Base-by-base conservation (phyloP, 495 filamentous ascomycete genomes). In the Podospora conica region DNA sequence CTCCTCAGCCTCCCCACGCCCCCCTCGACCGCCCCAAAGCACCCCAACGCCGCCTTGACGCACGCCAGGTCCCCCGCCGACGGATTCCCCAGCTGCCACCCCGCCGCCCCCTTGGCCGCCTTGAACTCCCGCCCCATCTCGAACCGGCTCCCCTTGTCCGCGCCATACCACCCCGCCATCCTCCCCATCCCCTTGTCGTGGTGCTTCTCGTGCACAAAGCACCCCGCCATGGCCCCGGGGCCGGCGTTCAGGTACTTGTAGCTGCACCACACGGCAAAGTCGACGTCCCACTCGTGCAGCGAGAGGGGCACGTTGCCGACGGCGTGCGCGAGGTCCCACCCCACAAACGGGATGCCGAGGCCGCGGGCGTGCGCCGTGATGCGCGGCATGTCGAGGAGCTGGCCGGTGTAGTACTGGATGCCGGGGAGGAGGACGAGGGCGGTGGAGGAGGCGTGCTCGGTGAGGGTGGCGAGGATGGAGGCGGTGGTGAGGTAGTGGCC, bases 211-310 rank as follows among this genome's bases (percentile, higher is more conserved):
- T 98, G 92, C 31, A 98, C 89, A 69, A 96, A 98, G 12, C 91
- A 75, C 7, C 90, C 92, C 6, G 85, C 92, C 69, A 94, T 95
- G 9, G 86, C 84, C 23, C 94, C 94, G 0, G 94, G 93, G 0
- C 93, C 93, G 60, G 87, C 86, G 71, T 96, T 97, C 61, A 97
- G 81, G 73, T 98, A 98, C 77, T 98, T 98, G 80, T 97, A 98
- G 53, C 84, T 91, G 76, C 94, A 98, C 94, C 94, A 98, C 8
- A 83, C 90, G 0, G 94, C 92, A 66, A 93, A 94, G 74, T 98
- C 94, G n/a, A 97, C 92, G 63, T 93, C 84, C 94, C 94, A 97
- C 68, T 92, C 90, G 75, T 96, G 91, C 40, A 98, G 83, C 21
- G 80, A 75, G 9, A 97, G 77, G 24, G 87, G 84, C 8, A 97